phyloP scores from a whole-genome alignment of 163 green algal genomes.

The Chlamydomonas reinhardtii region DNA sequence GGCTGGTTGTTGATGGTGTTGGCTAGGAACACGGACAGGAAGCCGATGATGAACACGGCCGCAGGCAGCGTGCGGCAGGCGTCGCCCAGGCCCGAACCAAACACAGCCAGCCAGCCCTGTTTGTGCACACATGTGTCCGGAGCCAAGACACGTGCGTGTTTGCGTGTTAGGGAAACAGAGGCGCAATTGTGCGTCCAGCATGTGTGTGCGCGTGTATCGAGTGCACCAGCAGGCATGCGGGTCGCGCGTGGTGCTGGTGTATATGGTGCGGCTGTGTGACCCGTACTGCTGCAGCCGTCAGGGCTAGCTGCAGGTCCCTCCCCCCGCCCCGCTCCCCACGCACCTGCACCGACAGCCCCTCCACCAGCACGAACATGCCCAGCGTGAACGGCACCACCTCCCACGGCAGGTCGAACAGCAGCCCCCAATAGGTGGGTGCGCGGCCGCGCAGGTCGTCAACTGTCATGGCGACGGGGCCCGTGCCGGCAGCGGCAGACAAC shows the following conservation, averaged over 20 bases:
- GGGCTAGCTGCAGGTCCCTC: no score
- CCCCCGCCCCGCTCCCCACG: neutral
- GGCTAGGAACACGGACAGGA: slow-evolving; percentile 48
- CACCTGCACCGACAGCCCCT: slow-evolving; percentile 59
- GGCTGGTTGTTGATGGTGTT: slow-evolving; percentile 74
- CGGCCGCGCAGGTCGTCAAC: slow-evolving; percentile 21
- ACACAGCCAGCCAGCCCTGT: slow-evolving; percentile 34
- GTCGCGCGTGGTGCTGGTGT: no score
- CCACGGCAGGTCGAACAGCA: slow-evolving; percentile 51
- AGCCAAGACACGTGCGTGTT: no score
- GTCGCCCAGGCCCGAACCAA: slow-evolving; percentile 9
- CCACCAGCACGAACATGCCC: slow-evolving; percentile 68
- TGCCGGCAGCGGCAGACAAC: no score
- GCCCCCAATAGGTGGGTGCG: slow-evolving; percentile 24
- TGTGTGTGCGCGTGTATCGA: no score
- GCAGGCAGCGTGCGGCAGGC: neutral
- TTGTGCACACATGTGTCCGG: neutral
- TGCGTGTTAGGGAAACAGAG: no score
- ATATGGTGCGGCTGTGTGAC: no score
- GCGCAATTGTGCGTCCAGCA: no score
- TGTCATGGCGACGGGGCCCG: neutral
- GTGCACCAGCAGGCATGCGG: no score
- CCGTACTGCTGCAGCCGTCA: no score
- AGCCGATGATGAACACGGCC: slow-evolving; percentile 58
- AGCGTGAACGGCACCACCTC: slow-evolving; percentile 67